A percentile compares a stretch with the other conserved stretches of the same genome.
phyloP scores from a whole-genome alignment of 2,329 filamentous ascomycete genomes.

The Penicillium brasilianum region DNA sequence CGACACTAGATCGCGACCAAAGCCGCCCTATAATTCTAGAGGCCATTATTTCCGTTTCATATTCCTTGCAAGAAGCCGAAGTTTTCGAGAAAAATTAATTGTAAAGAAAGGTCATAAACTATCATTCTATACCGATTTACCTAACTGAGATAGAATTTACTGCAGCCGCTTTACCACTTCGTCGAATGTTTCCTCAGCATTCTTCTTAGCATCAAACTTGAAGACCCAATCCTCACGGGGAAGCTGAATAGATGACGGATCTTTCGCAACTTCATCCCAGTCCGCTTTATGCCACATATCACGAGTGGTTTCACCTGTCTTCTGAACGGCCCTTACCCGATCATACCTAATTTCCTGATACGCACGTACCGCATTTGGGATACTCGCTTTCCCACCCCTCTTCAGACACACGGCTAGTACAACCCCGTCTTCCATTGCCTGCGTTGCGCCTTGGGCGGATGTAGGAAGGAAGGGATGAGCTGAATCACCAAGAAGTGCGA shows the following conservation, averaged over 20 bases:
- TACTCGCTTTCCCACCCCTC: constrained; percentile 36
- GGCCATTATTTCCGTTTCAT: no score
- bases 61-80: no score
- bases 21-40: no score
- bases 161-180: constrained; percentile 26
- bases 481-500: constrained; percentile 45
- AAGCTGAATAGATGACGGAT: constrained; percentile 51
- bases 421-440: constrained; percentile 52
- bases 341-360: constrained; percentile 56
- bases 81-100: background rate
- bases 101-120: background rate
- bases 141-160: background rate
- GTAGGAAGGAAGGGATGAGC: constrained; percentile 50
- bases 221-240: constrained; percentile 57
- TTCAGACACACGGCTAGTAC: constrained; percentile 38
- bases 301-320: constrained; percentile 54
- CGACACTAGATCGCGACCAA: no score
- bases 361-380: constrained; percentile 49
- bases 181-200: constrained; percentile 50
- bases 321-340: constrained; percentile 55
- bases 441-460: constrained; percentile 51
- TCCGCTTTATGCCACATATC: constrained; percentile 61
- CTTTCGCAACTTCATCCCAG: constrained; percentile 52
- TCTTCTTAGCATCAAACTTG: constrained; percentile 55
- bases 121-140: background rate